These are phyloP conservation scores for Flaveria trinervia DNA, from an alignment of 129 eudicot genomes.

Conservation along the genomic window DNA sequence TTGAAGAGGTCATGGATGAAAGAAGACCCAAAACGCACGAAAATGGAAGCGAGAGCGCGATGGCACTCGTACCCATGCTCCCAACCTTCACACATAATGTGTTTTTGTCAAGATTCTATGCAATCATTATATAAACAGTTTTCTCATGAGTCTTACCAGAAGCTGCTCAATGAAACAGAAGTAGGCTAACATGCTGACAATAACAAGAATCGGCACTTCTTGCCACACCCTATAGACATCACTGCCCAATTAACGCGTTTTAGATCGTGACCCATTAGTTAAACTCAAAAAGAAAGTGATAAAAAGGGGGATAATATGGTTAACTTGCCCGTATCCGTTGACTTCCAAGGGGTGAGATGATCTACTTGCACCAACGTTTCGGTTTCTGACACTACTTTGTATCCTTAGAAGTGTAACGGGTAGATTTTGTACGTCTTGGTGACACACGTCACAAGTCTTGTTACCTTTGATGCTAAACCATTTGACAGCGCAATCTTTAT, in stretches of 20 bases:
- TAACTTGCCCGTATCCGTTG: conserved; percentile 68
- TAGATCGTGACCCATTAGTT: conserved; percentile 10
- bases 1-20: conserved; percentile 86
- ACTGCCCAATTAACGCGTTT: conserved; percentile 29
- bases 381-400: conserved; percentile 51
- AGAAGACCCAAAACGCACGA: conserved; percentile 87
- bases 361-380: conserved; percentile 33
- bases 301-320: neutral
- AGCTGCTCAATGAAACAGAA: conserved; percentile 96
- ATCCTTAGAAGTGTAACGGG: conserved; percentile 85
- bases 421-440: conserved; percentile 76
- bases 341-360: conserved; percentile 41
- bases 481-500: conserved; percentile 88
- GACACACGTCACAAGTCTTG: conserved; percentile 90
- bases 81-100: conserved; percentile 54
- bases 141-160: conserved; percentile 48
- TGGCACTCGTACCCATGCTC: conserved; percentile 77
- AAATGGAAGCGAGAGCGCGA: conserved; percentile 89
- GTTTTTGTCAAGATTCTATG: conserved; percentile 4
- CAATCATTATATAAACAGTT: neutral
- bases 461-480: conserved; percentile 97
- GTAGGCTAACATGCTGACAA: conserved; percentile 88
- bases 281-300: neutral
- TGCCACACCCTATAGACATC: conserved; percentile 80
- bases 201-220: conserved; percentile 85